These are phyloP conservation scores for Debaryomyces fabryi DNA, from an alignment of 1,139 yeast genomes.

Conservation along the genomic window DNA sequence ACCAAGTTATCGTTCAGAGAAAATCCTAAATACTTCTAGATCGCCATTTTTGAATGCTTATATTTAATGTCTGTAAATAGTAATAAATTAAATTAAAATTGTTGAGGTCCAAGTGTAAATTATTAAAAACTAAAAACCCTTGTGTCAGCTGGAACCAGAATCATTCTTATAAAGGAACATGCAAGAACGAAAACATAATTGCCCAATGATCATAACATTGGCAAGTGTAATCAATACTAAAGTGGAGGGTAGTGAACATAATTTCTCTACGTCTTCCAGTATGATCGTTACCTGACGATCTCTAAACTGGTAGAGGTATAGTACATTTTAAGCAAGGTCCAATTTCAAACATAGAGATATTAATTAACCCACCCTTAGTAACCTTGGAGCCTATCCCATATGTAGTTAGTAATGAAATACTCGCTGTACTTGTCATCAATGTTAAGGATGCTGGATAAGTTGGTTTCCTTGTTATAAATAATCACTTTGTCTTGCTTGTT, in stretches of 20 bases:
- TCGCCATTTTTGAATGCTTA: not conserved
- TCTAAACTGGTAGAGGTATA: not conserved
- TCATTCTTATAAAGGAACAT: not conserved
- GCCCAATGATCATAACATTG: too few relatives aligned
- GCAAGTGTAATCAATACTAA: too few relatives aligned
- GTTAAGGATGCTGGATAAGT: constrained; percentile 53
- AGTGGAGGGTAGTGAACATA: too few relatives aligned
- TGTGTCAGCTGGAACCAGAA: not conserved
- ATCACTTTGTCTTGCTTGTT: constrained; percentile 33
- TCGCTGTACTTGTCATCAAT: constrained; percentile 63
- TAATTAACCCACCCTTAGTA: not conserved
- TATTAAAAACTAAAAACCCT: not conserved
- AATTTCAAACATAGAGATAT: not conserved
- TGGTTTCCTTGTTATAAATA: constrained; percentile 52
- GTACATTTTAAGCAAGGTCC: not conserved
- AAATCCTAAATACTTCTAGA: constrained; percentile 75
- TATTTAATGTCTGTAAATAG: constrained; percentile 5
- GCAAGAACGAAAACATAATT: not conserved
- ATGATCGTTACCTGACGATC: not conserved
- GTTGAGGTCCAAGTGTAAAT: not conserved
- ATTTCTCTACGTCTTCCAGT: too few relatives aligned
- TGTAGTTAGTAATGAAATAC: constrained; percentile 64
- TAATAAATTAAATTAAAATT: constrained; percentile 1
- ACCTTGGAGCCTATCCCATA: constrained; percentile 58
- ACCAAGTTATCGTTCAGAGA: constrained; percentile 81